Evolutionary conservation across 2,329 filamentous ascomycete genomes (phyloP).

Genomic region (Setomelanomma holmii): DNA sequence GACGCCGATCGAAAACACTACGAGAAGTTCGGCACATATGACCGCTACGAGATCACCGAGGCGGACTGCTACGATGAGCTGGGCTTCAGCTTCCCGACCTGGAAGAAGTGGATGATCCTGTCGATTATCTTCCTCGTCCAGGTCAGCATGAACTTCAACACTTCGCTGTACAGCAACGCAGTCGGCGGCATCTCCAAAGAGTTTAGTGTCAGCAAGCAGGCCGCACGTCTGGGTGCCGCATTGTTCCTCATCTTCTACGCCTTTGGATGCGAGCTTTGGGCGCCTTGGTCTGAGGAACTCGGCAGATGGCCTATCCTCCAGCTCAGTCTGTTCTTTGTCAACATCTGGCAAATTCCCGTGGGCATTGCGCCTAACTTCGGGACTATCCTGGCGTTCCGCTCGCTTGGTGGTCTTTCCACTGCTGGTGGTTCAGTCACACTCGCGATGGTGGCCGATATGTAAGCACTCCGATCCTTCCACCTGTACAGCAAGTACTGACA

Average conservation of each 20-base stretch:
- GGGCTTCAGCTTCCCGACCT: constrained; percentile 56
- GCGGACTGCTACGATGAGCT: constrained; percentile 59
- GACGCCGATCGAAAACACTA: constrained; percentile 38
- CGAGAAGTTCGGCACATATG: constrained; percentile 48
- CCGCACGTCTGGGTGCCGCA: constrained; percentile 75
- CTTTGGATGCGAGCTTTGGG: constrained; percentile 88
- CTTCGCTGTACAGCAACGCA: constrained; percentile 62
- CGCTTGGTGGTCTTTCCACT: constrained; percentile 55
- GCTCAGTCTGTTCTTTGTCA: constrained; percentile 75
- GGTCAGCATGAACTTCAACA: constrained; percentile 66
- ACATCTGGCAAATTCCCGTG: constrained; percentile 72
- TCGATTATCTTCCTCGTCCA: constrained; percentile 62
- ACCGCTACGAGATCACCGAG: constrained; percentile 58
- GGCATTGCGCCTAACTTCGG: constrained; percentile 76
- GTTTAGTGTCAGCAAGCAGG: constrained; percentile 72
- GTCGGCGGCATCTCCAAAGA: constrained; percentile 63
- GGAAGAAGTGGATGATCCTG: constrained; percentile 63
- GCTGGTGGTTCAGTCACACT: constrained; percentile 71
- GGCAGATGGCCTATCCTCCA: constrained; percentile 80
- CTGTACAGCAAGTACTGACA: neutral
- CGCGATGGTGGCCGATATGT: constrained; percentile 71
- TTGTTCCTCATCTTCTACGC: constrained; percentile 82
- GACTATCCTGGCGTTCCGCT: constrained; percentile 69
- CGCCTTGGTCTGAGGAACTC: constrained; percentile 84
- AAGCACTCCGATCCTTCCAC: constrained; percentile 19